Evolutionary conservation across 2,329 filamentous ascomycete species (phyloP).

Genomic region (Penicillium sp.): DNA sequence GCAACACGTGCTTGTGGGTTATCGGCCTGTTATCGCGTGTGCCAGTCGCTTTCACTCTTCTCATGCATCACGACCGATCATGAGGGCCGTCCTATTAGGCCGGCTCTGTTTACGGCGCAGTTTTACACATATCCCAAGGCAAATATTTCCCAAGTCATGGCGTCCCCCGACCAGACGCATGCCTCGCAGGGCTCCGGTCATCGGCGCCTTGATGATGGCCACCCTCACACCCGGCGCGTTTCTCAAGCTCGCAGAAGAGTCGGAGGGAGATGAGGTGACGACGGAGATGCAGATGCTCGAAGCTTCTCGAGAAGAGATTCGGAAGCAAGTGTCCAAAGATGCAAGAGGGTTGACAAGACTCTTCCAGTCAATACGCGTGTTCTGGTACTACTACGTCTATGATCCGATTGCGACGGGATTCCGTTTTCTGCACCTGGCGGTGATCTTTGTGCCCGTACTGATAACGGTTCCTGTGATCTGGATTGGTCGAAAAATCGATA

Average conservation of each 20-base stretch:
- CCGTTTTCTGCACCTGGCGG: constrained; percentile 77
- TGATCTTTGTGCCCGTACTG: constrained; percentile 89
- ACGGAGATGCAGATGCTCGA: constrained; percentile 82
- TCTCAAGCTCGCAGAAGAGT: constrained; percentile 51
- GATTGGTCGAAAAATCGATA: constrained; percentile 60
- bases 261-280: constrained; percentile 53
- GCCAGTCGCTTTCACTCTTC: constrained; percentile 2
- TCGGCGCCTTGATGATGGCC: constrained; percentile 34
- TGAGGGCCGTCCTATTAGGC: constrained; percentile 48
- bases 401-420: constrained; percentile 83
- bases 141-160: constrained; percentile 25
- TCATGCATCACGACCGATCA: constrained; percentile 26
- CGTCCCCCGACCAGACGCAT: constrained; percentile 13
- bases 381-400: constrained; percentile 54
- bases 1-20: constrained; percentile 17
- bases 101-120: constrained; percentile 46
- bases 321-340: constrained; percentile 59
- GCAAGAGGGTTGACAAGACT: constrained; percentile 55
- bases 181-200: constrained; percentile 20
- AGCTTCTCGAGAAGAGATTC: constrained; percentile 70
- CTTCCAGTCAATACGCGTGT: constrained; percentile 56
- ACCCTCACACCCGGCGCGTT: constrained; percentile 54
- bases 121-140: constrained; percentile 29
- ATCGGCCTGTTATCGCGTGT: constrained; percentile 6
- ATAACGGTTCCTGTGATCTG: constrained; percentile 72